These are phyloP conservation scores for Fremontodendron californicum DNA, from an alignment of 345 rosid species.

Conservation along the genomic window DNA sequence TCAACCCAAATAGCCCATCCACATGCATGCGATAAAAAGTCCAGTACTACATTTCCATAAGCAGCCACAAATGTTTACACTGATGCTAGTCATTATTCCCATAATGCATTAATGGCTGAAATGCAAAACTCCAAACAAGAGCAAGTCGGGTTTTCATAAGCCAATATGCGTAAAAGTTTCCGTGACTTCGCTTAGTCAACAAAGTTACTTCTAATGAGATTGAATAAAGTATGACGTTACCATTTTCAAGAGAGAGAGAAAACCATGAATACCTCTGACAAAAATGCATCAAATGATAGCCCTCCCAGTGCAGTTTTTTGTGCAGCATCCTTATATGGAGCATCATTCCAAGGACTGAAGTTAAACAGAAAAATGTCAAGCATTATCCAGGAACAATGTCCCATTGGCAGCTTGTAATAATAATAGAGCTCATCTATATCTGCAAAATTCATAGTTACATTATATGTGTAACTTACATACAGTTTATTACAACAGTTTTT, in stretches of 20 bases:
- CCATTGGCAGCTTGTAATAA: constrained; percentile 14
- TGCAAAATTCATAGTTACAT: background rate
- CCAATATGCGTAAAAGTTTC: background rate
- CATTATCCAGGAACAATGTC: background rate
- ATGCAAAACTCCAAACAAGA: background rate
- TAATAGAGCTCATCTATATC: background rate
- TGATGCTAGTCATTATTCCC: background rate
- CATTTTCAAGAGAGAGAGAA: background rate
- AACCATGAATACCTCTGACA: constrained; percentile 60
- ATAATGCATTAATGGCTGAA: background rate
- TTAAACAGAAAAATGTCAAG: constrained; percentile 15
- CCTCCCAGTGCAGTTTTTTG: constrained; percentile 69
- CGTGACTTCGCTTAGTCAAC: background rate
- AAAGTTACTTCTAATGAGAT: background rate
- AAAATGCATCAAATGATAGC: constrained; percentile 62
- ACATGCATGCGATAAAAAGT: background rate
- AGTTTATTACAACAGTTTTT: background rate
- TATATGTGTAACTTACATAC: too few species aligned
- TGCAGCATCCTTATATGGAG: constrained; percentile 67
- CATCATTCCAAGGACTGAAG: constrained; percentile 84
- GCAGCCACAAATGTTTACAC: background rate
- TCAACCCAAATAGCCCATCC: background rate
- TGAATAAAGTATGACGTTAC: background rate
- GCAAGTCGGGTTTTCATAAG: background rate
- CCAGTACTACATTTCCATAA: background rate